Percentiles rank a stretch among this genome's conserved stretches.
Conservation (phyloP, 306 rosid species). For the Pyrus betulifolia region DNA sequence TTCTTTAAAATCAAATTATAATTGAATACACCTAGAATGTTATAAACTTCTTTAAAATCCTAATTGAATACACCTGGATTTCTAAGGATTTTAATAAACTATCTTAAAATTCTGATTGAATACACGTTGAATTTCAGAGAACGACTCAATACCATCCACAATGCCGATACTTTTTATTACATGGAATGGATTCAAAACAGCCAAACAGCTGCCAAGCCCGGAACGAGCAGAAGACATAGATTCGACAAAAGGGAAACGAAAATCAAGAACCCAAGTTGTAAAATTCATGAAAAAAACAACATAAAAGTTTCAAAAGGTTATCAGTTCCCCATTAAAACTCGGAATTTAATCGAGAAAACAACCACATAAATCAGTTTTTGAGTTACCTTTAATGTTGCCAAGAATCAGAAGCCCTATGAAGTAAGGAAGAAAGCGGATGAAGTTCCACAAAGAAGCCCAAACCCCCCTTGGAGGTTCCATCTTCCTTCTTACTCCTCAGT, state of each 20-base stretch:
- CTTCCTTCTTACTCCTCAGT: not conserved
- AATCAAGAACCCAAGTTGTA: not conserved
- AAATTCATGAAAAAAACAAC: not conserved
- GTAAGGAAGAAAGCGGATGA: conserved; percentile 72
- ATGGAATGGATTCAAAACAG: not conserved
- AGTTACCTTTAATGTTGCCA: conserved; percentile 68
- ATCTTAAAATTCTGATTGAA: too few relatives aligned
- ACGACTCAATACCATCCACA: not conserved
- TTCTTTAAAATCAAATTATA: too few relatives aligned
- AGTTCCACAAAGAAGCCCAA: conserved; percentile 55
- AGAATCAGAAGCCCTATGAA: conserved; percentile 81
- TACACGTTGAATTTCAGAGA: too few relatives aligned
- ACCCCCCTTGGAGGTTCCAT: conserved; percentile 88
- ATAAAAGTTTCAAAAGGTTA: not conserved
- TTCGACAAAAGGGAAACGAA: not conserved
- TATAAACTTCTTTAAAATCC: too few relatives aligned
- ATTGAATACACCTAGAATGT: too few relatives aligned
- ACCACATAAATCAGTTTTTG: not conserved
- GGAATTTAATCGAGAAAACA: not conserved
- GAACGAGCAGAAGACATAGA: not conserved
- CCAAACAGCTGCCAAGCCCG: not conserved
- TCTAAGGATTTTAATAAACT: too few relatives aligned
- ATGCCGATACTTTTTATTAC: not conserved
- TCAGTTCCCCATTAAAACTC: not conserved
- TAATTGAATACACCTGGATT: too few relatives aligned